Base-by-base conservation (phyloP, 2,329 filamentous ascomycete genomes). In the Xylaria sp. region DNA sequence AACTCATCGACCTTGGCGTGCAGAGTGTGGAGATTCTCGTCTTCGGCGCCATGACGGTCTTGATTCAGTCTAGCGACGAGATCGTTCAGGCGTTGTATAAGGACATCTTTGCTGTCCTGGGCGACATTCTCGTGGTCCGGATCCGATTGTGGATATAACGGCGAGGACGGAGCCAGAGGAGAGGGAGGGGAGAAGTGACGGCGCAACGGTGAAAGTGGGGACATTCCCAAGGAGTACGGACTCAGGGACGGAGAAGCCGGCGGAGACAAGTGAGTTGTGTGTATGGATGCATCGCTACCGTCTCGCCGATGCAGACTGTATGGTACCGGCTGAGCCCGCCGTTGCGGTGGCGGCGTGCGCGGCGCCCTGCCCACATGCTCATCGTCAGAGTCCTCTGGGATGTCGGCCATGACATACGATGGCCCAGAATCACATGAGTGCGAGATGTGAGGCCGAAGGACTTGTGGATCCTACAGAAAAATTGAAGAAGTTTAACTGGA, bases 1-100 rank as follows among this genome's bases (percentile, higher is more conserved):
- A 85, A 82, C 67, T 83, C 82, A 69, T 83, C 80, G 13, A 85
- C 80, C 70, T 80, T 82, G 39, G 77, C 76, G 63, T 84, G 82
- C 44, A 85, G 76, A 46, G 76, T 72, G 58, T 78, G 77, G 44
- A 84, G 71, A 61, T 74, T 78, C 9, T 76, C 75, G 23, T 74
- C 75, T 15, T 76, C 63, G 51, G 79, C 54, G 7, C 34, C 8
- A 61, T 74, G 56, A 18, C 74, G 70, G 37, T 75, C 71, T 20
- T 68, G 70, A 39, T 59, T 72, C 9, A 79, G 59, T 50, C 71
- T 71, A 44, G 73, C 70, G 13, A 76, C 73, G 44, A 77, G 70
- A 25, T 76, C 74, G 61, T 76, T 76, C 8, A 84, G 74, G 52
- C 80, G 79, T 60, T 81, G 78, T n/a, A 86, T 82, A 63, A 88